Percentiles rank a stretch among this genome's conserved stretches.
These are phyloP conservation scores for Cordyceps pruinosa DNA, from an alignment of 2,329 filamentous ascomycete species.

Conservation along the genomic window DNA sequence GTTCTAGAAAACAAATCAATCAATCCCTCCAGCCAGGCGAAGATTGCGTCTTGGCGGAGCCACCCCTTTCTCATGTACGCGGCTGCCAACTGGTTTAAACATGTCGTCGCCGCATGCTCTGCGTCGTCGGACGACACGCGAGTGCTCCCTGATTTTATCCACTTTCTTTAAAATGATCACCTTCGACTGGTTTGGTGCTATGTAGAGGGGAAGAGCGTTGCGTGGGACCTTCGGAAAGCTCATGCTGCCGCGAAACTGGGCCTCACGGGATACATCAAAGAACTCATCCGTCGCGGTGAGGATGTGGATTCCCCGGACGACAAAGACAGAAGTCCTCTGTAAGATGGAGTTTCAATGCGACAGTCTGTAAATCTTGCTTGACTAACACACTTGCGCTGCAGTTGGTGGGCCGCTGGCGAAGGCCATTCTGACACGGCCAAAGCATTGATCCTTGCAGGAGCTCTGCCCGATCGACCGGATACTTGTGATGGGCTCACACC, in stretches of 20 bases:
- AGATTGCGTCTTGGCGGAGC: conserved; percentile 7
- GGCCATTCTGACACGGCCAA: conserved; percentile 15
- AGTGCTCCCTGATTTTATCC: background rate
- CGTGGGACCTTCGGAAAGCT: background rate
- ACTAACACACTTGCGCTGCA: background rate
- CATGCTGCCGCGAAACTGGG: background rate
- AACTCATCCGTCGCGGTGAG: background rate
- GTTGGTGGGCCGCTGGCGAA: conserved; percentile 20
- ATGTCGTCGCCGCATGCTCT: conserved; percentile 13
- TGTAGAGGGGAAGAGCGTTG: conserved; percentile 11
- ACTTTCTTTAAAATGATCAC: background rate
- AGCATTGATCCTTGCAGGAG: background rate
- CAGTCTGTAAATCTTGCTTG: too few species aligned
- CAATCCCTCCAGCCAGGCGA: background rate
- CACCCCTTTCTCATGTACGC: conserved; percentile 26
- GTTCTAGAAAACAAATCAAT: background rate
- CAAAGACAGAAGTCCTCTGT: conserved; percentile 19
- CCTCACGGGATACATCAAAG: background rate
- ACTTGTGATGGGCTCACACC: background rate
- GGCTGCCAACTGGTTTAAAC: conserved; percentile 24
- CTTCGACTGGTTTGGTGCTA: conserved; percentile 15
- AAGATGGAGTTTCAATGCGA: background rate
- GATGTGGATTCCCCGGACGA: conserved; percentile 15
- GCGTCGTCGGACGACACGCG: background rate
- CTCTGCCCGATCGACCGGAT: background rate